Evolutionary conservation across 2,329 filamentous ascomycete genomes (phyloP).

Genomic region (Raffaelea albimanens): DNA sequence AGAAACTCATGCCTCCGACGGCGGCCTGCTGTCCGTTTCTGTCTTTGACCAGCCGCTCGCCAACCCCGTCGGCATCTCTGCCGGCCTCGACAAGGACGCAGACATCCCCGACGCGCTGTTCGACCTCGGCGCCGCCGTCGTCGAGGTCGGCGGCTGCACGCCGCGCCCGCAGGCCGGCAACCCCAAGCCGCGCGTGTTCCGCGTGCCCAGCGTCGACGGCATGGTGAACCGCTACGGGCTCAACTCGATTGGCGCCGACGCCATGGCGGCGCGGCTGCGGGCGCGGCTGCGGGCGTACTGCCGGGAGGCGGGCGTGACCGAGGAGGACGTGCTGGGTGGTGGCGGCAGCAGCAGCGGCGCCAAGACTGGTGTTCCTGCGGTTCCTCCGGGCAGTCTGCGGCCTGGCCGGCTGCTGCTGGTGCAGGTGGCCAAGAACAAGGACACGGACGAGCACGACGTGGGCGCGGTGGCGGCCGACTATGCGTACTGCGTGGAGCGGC

Average conservation of each 20-base stretch:
- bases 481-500: conserved; percentile 74
- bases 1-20: conserved; percentile 20
- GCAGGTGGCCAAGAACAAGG: conserved; percentile 95
- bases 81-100: conserved; percentile 88
- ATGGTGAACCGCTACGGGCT: conserved; percentile 94
- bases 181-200: conserved; percentile 77
- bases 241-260: conserved; percentile 83
- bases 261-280: conserved; percentile 69
- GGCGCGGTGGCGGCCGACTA: conserved; percentile 73
- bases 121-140: conserved; percentile 72
- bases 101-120: conserved; percentile 81
- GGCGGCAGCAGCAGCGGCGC: conserved; percentile 29
- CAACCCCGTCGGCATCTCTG: conserved; percentile 92
- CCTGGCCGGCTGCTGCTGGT: conserved; percentile 74
- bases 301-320: conserved; percentile 57
- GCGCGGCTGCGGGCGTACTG: conserved; percentile 73
- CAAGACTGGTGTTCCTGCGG: too few species aligned
- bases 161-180: conserved; percentile 84
- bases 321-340: conserved; percentile 67
- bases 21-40: conserved; percentile 43
- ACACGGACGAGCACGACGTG: conserved; percentile 76
- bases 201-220: conserved; percentile 71
- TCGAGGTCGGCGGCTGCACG: conserved; percentile 88
- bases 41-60: conserved; percentile 51
- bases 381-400: conserved; percentile 73